These are phyloP conservation scores for Aspergillus pseudoterreus DNA, from an alignment of 2,329 filamentous ascomycete species.

Conservation along the genomic window DNA sequence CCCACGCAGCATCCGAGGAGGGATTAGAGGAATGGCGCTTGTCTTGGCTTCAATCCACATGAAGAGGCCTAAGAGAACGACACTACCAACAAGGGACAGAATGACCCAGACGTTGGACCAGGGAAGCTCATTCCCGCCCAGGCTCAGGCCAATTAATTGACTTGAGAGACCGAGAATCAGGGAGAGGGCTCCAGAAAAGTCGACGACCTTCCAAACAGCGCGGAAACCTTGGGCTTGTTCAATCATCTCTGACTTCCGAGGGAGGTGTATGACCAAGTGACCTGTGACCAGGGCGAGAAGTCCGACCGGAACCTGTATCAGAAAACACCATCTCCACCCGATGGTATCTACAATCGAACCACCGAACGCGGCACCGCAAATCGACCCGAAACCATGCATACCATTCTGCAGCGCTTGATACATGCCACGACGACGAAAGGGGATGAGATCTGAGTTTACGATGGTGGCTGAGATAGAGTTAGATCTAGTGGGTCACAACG, in stretches of 20 bases:
- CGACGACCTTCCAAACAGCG: slow-evolving; percentile 53
- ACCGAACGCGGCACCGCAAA: slow-evolving; percentile 50
- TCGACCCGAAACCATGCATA: slow-evolving; percentile 59
- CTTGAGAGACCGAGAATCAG: slow-evolving; percentile 57
- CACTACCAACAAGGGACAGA: slow-evolving; percentile 33
- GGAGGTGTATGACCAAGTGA: slow-evolving; percentile 50
- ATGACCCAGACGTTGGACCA: slow-evolving; percentile 44
- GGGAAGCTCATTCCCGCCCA: slow-evolving; percentile 46
- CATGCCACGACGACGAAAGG: slow-evolving; percentile 66
- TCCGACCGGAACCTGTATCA: slow-evolving; percentile 60
- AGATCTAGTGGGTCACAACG: neutral
- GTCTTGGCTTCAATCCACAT: slow-evolving; percentile 40
- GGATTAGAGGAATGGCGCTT: slow-evolving; percentile 43
- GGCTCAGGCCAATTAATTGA: slow-evolving; percentile 47
- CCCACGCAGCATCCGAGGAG: slow-evolving; percentile 52
- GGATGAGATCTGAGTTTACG: slow-evolving; percentile 69
- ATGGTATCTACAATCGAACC: slow-evolving; percentile 43
- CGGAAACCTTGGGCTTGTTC: slow-evolving; percentile 24
- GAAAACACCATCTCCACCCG: slow-evolving; percentile 52
- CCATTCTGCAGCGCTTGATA: slow-evolving; percentile 66
- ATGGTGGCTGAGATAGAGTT: slow-evolving; percentile 49
- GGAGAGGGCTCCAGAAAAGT: slow-evolving; percentile 55
- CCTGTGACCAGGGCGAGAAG: slow-evolving; percentile 53
- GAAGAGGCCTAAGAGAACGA: slow-evolving; percentile 36
- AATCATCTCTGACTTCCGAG: slow-evolving; percentile 21